Conservation (phyloP, 352 stramenopile genomes). For the Plasmopara muralis region DNA sequence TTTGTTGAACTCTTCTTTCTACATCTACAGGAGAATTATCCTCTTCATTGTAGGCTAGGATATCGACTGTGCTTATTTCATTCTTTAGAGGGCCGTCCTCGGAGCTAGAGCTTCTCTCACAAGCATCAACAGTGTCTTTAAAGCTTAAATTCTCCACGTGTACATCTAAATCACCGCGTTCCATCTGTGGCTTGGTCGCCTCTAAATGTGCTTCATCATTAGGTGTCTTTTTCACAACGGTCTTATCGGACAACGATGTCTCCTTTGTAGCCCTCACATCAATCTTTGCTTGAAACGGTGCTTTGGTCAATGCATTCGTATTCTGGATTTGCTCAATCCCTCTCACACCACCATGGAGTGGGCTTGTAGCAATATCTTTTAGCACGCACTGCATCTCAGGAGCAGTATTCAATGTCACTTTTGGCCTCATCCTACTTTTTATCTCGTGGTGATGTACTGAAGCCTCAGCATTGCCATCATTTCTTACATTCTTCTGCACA, state of each 20-base stretch:
- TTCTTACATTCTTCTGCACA: no score
- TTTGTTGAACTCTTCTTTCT: conserved; percentile 8
- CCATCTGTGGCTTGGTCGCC: background rate
- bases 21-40: conserved; percentile 1
- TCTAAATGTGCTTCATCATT: background rate
- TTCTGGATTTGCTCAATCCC: conserved; percentile 13
- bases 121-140: background rate
- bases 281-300: background rate
- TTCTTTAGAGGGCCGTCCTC: background rate
- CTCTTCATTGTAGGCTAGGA: background rate
- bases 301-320: conserved; percentile 4
- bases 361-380: conserved; percentile 12
- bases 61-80: no score
- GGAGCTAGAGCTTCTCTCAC: background rate
- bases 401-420: background rate
- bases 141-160: background rate
- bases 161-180: background rate
- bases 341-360: background rate
- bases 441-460: background rate
- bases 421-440: conserved; percentile 7
- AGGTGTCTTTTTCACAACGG: background rate
- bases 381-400: background rate
- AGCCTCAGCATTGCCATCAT: no score
- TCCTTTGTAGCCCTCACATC: background rate
- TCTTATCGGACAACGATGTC: background rate